Conservation (phyloP, 2,329 filamentous ascomycete genomes). For the Metarhizium anisopliae region DNA sequence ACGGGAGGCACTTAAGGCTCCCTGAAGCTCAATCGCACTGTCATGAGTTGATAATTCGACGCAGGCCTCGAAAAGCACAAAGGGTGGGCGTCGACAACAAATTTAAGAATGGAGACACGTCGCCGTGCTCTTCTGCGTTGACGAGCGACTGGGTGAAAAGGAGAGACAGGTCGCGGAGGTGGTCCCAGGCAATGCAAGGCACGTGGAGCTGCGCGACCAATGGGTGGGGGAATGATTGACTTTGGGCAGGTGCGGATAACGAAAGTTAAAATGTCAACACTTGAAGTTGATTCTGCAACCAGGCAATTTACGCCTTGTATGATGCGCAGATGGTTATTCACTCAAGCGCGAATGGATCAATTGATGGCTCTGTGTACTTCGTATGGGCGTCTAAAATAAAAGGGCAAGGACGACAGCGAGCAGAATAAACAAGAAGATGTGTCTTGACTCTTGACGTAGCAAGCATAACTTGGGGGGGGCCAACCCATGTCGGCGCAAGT, state of each 20-base stretch:
- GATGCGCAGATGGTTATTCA: too few species aligned
- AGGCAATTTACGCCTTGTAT: too few species aligned
- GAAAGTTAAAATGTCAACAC: too few species aligned
- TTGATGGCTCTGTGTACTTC: too few species aligned
- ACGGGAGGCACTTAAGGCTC: conserved; percentile 12
- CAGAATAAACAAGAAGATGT: too few species aligned
- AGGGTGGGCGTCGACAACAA: neutral
- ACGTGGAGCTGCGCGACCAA: neutral
- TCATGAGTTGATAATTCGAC: conserved; percentile 9
- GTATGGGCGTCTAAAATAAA: too few species aligned
- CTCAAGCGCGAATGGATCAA: too few species aligned
- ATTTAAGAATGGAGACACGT: neutral
- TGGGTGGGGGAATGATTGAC: neutral
- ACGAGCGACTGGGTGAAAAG: neutral
- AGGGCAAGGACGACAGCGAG: too few species aligned
- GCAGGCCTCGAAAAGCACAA: neutral
- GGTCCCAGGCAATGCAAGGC: conserved; percentile 1
- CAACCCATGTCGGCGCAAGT: too few species aligned
- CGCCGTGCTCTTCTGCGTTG: neutral
- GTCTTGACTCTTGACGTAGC: too few species aligned
- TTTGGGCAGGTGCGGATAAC: neutral
- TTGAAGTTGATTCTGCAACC: too few species aligned
- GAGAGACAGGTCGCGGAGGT: conserved; percentile 2
- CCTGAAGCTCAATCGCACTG: conserved; percentile 14
- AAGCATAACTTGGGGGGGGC: too few species aligned